Base-by-base conservation (phyloP, 163 green algal genomes). In the Chlamydomonas reinhardtii region DNA sequence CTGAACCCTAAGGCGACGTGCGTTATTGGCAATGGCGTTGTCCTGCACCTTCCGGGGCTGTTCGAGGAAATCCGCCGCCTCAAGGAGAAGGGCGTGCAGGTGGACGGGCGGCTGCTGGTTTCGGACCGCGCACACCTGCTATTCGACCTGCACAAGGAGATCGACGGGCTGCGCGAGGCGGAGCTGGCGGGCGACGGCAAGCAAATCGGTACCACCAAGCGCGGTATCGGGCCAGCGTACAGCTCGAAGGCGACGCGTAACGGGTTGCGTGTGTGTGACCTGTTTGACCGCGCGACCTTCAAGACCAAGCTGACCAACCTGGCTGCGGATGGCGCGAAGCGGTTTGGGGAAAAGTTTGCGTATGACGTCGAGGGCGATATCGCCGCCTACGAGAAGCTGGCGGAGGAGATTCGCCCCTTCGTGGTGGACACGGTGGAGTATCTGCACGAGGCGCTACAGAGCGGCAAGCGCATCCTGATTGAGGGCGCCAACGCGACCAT, bases 401-500 rank as follows among this genome's bases (percentile, higher is more conserved):
- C 93, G 2, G 73, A 94, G 64, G 83, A 90, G 43, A 88, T 98
- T 27, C 64, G 75, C 83, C 96, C 97, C 15, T 97, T 94, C 72
- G 93, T 98, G 43, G 90, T 92, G 29, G 91, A 96, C 91, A 98
- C 96, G 2, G 93, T 99, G 8, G 88, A 95, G 31, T 95, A 95
- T 71, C 77, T 99, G 59, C 97, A 98, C 87, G 73, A 94, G 5
- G 95, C 95, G 12, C 92, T 92, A 76, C 87, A 91, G 31, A 54
- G 56, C 14, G 89, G 91, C 43, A 93, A 95, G 90, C 76, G 83
- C 39, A 97, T 99, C 69, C 93, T 99, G 82, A 95, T 99, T 32
- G 98, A 99, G 93, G 98, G 98, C 74, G 98, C 97, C 79, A 99
- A 99, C 88, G 98, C 97, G 12, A 99, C 98, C 35, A 98, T 99